Evolutionary conservation across 208 protist genomes (phyloP), one percentile per base, ranked within the genome.

Genomic region (Borovskyia barvae): DNA sequence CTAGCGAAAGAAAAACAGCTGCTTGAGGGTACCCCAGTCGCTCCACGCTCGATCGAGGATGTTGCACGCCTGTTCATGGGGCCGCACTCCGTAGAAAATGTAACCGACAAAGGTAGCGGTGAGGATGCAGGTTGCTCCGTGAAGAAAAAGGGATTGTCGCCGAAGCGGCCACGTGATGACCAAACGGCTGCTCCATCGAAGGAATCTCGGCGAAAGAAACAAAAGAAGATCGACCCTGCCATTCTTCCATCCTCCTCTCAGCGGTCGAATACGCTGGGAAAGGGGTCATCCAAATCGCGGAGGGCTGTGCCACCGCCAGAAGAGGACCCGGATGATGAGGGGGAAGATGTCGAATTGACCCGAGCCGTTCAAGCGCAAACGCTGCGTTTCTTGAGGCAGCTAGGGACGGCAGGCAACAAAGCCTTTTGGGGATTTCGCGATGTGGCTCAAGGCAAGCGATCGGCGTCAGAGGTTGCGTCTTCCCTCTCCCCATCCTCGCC

Each of bases 401-500:
- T 93, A 12, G 56, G 37, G 26, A 58, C 76, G 1, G 41, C 29
- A 11, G 54, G 67, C 26, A 72, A 73, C n/a, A 45, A 77, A 32
- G 25, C 56, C 20, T 87, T 93, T 62, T 93, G 85, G 85, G 60
- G 60, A 2, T 46, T 85, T 30, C 78, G 85, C 25, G 61, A 76
- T 24, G 79, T 85, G 22, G 85, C 85, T 9, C 74, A 79, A 22
- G 85, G 85, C 14, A 82, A 58, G 24, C 40, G 19, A 30, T 24
- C 56, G 19, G 42, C 42, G 19, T n/a, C 62, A 24, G 9, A 32
- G 25, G 26, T 30, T 2, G 5, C 47, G 24, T 32, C 64, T 2
- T 41, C 33, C 12, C 22, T 8, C 7, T 39, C 47, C 5, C 7
- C n/a, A n/a, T n/a, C n/a, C n/a, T n/a, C n/a, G n/a, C n/a, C n/a